phyloP scores from a whole-genome alignment of 192 early-diverging fungal species.

The Rhizophagus clarus region DNA sequence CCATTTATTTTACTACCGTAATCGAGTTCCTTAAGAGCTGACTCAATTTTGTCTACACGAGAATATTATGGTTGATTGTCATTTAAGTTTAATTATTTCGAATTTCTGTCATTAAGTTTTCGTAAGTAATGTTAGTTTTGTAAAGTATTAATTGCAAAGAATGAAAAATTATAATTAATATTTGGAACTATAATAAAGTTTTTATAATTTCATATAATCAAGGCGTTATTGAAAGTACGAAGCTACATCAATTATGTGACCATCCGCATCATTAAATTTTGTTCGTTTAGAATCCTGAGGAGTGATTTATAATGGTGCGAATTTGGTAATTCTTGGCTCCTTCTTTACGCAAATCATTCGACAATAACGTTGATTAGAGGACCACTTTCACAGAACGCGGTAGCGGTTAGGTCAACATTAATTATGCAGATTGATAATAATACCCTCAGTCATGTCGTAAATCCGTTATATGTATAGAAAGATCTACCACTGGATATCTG shows the following conservation, averaged over 20 bases:
- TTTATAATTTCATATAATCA: conserved; percentile 65
- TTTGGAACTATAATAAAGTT: too few relatives aligned
- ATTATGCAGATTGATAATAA: conserved; percentile 84
- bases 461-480: conserved; percentile 80
- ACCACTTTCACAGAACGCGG: conserved; percentile 66
- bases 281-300: conserved; percentile 64
- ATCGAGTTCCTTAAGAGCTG: conserved; percentile 65
- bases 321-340: conserved; percentile 54
- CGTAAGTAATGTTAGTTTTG: conserved; percentile 43
- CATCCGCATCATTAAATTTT: conserved; percentile 69
- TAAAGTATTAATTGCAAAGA: conserved; percentile 38
- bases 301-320: conserved; percentile 61
- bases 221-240: conserved; percentile 73
- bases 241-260: conserved; percentile 65
- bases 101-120: conserved; percentile 82
- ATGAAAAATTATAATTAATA: too few relatives aligned
- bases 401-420: conserved; percentile 71
- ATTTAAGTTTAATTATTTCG: conserved; percentile 79
- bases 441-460: conserved; percentile 90
- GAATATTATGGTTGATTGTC: conserved; percentile 76
- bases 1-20: conserved; percentile 74
- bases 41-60: conserved; percentile 79
- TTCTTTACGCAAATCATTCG: conserved; percentile 53
- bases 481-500: conserved; percentile 85
- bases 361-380: conserved; percentile 72